Evolutionary conservation across 1,284 basidiomycete species (phyloP).

Genomic region (Trametes hirsuta): DNA sequence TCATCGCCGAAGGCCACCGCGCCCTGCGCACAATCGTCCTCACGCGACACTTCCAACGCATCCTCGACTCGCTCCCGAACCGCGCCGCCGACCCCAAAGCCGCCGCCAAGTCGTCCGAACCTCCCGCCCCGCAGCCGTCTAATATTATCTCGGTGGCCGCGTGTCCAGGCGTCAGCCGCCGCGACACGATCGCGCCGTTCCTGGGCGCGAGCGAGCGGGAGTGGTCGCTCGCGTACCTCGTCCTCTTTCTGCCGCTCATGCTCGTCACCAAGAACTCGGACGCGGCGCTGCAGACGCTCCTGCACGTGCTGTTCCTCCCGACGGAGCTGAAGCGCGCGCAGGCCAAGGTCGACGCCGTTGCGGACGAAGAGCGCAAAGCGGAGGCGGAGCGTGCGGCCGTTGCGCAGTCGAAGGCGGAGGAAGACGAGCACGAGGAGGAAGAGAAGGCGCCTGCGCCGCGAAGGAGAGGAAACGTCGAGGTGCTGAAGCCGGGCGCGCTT

Average conservation of each 20-base stretch:
- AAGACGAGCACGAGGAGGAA: neutral
- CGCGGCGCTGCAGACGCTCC: slow-evolving; percentile 61
- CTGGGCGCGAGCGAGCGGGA: slow-evolving; percentile 48
- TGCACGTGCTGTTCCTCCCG: slow-evolving; percentile 76
- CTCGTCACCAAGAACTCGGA: slow-evolving; percentile 64
- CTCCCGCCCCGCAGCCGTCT: slow-evolving; percentile 48
- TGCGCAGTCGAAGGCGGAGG: slow-evolving; percentile 1
- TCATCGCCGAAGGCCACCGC: slow-evolving; percentile 57
- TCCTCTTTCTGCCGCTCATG: slow-evolving; percentile 60
- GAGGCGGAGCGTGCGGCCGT: slow-evolving; percentile 12
- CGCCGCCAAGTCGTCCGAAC: slow-evolving; percentile 13
- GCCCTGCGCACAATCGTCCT: slow-evolving; percentile 66
- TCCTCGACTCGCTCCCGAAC: slow-evolving; percentile 74
- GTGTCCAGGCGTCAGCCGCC: slow-evolving; percentile 72
- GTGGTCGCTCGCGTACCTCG: slow-evolving; percentile 57
- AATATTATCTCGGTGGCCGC: slow-evolving; percentile 76
- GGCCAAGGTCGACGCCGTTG: slow-evolving; percentile 37
- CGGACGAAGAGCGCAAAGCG: slow-evolving; percentile 25
- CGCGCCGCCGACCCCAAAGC: slow-evolving; percentile 44
- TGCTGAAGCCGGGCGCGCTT: slow-evolving; percentile 74
- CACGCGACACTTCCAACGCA: slow-evolving; percentile 74
- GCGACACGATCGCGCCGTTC: slow-evolving; percentile 63
- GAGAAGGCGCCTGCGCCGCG: slow-evolving; percentile 29
- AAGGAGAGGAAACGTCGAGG: slow-evolving; percentile 44
- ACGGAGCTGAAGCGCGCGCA: slow-evolving; percentile 63